Conservation (phyloP, 2,329 filamentous ascomycete genomes). For the Phaeophleospora eucalypticola region DNA sequence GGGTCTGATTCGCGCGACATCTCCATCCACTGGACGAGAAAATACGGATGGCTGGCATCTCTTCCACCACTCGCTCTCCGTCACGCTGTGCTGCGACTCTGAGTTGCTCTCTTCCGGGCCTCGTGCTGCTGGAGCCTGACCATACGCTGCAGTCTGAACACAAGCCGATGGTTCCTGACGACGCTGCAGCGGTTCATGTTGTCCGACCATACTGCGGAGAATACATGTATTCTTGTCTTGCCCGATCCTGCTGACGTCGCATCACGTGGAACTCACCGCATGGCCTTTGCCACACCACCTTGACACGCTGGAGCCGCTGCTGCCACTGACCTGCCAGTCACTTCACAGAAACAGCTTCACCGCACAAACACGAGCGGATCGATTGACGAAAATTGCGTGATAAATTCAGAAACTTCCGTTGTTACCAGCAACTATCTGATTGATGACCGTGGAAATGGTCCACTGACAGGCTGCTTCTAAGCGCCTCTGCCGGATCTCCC, state of each 20-base stretch:
- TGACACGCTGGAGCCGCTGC: too few relatives aligned
- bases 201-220: slow-evolving; percentile 12
- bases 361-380: too few relatives aligned
- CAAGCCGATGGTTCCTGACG: slow-evolving; percentile 16
- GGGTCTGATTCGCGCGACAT: background rate
- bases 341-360: too few relatives aligned
- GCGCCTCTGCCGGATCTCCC: background rate
- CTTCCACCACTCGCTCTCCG: slow-evolving; percentile 5
- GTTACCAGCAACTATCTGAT: background rate
- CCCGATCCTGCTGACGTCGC: background rate
- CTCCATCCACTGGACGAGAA: background rate
- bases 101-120: background rate
- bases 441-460: background rate
- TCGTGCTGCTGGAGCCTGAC: too few relatives aligned
- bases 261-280: slow-evolving; percentile 6
- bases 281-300: background rate
- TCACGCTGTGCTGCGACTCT: background rate
- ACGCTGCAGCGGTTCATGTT: slow-evolving; percentile 21
- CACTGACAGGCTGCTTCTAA: background rate
- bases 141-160: too few relatives aligned
- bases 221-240: too few relatives aligned
- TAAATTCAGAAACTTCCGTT: background rate
- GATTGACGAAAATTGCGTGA: too few relatives aligned
- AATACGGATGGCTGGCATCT: slow-evolving; percentile 14
- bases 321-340: too few relatives aligned